These are phyloP conservation scores for Pythium brachiatum DNA, from an alignment of 352 stramenopile genomes.

Conservation along the genomic window DNA sequence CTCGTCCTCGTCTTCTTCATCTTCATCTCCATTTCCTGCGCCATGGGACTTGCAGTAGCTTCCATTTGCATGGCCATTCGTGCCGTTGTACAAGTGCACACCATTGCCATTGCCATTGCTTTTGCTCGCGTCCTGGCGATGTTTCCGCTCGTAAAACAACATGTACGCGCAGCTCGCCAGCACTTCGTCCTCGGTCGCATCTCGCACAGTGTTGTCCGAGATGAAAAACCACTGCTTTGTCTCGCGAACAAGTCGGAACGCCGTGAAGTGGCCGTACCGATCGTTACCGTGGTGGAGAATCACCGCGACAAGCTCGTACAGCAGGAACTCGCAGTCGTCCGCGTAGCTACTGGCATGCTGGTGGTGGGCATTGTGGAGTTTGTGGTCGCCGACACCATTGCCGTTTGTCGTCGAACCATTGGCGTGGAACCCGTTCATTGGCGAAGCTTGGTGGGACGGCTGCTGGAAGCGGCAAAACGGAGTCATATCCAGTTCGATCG, in stretches of 20 bases:
- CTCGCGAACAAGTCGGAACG: constrained; percentile 58
- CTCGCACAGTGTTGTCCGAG: constrained; percentile 76
- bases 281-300: constrained; percentile 88
- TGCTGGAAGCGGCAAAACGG: constrained; percentile 71
- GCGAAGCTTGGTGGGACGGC: constrained; percentile 7
- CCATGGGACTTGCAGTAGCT: constrained; percentile 32
- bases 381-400: constrained; percentile 12
- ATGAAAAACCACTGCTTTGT: constrained; percentile 81
- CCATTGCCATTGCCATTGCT: neutral
- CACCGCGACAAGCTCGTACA: constrained; percentile 77
- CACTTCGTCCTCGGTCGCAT: constrained; percentile 57
- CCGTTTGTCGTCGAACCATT: constrained; percentile 20
- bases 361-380: neutral
- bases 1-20: constrained; percentile 17
- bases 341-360: constrained; percentile 3
- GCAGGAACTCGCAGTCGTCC: constrained; percentile 32
- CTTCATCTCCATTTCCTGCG: constrained; percentile 32
- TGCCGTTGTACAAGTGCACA: neutral
- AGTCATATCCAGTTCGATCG: constrained; percentile 75
- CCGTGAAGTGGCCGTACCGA: constrained; percentile 82
- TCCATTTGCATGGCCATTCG: constrained; percentile 25
- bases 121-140: constrained; percentile 20
- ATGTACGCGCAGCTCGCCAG: constrained; percentile 83
- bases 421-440: neutral
- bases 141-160: constrained; percentile 88